Evolutionary conservation across 148 eudicot genomes (phyloP).

Genomic region (Cornus controversa): DNA sequence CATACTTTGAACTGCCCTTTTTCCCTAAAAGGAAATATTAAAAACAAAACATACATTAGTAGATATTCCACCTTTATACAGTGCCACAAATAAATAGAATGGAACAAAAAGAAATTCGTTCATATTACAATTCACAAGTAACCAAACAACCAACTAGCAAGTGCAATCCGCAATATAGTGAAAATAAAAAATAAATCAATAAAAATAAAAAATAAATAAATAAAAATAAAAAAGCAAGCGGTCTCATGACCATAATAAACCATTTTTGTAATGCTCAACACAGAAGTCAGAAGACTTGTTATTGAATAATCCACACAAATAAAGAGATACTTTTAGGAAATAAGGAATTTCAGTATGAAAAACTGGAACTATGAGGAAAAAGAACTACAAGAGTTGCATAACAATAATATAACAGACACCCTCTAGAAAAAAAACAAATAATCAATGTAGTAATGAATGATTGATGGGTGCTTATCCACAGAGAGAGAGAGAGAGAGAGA

Average conservation of each 20-base stretch:
- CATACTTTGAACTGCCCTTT: constrained; percentile 39
- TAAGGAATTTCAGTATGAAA: not conserved
- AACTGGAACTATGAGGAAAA: not conserved
- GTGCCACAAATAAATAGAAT: not conserved
- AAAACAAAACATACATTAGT: not conserved
- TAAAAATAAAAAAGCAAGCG: not conserved
- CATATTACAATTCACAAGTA: not conserved
- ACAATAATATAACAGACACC: not conserved
- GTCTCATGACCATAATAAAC: not conserved
- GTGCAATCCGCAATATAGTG: not conserved
- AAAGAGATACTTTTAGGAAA: not conserved
- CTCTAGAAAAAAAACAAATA: too few species aligned
- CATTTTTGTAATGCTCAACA: not conserved
- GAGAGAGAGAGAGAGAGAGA: too few species aligned
- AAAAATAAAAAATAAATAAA: too few species aligned
- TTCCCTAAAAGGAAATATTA: not conserved
- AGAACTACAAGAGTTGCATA: not conserved
- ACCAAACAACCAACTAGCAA: not conserved
- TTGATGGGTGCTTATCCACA: too few species aligned
- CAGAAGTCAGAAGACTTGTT: not conserved
- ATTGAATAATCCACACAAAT: not conserved
- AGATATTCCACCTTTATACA: not conserved
- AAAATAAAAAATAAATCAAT: not conserved
- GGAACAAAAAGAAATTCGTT: not conserved
- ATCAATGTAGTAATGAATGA: too few species aligned